Evolutionary conservation across 2,329 filamentous ascomycete genomes (phyloP).

Genomic region (Aspergillus floridensis): DNA sequence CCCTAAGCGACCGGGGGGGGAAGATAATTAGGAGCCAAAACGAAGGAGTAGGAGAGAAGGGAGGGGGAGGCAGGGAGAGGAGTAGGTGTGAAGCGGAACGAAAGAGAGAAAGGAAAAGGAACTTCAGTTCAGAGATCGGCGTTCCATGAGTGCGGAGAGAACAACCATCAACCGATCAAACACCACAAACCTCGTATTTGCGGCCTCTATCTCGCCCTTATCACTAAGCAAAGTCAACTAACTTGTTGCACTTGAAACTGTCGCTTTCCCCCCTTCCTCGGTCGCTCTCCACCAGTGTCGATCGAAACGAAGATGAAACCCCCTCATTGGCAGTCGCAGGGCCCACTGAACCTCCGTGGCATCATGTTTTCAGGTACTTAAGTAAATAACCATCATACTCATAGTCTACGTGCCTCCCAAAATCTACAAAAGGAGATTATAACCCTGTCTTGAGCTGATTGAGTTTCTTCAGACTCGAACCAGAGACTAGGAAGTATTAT

Average conservation of each 20-base stretch:
- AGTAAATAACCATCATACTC: too few species aligned
- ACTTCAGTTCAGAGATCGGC: background rate
- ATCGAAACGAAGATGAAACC: background rate
- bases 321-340: conserved; percentile 8
- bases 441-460: background rate
- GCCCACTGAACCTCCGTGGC: conserved; percentile 2
- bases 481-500: background rate
- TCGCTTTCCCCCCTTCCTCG: conserved; percentile 1
- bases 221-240: background rate
- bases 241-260: background rate
- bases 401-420: too few species aligned
- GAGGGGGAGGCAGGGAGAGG: background rate
- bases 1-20: background rate
- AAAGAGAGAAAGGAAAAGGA: too few species aligned
- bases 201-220: background rate
- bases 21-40: background rate
- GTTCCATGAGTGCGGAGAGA: background rate
- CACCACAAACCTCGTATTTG: background rate
- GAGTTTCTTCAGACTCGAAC: background rate
- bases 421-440: background rate
- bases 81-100: background rate
- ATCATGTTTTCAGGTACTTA: background rate
- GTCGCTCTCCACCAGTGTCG: conserved; percentile 6
- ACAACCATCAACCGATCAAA: background rate
- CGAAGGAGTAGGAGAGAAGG: background rate